These are phyloP conservation scores for Neofusicoccum ribis DNA, from an alignment of 2,329 filamentous ascomycete species.

Conservation along the genomic window DNA sequence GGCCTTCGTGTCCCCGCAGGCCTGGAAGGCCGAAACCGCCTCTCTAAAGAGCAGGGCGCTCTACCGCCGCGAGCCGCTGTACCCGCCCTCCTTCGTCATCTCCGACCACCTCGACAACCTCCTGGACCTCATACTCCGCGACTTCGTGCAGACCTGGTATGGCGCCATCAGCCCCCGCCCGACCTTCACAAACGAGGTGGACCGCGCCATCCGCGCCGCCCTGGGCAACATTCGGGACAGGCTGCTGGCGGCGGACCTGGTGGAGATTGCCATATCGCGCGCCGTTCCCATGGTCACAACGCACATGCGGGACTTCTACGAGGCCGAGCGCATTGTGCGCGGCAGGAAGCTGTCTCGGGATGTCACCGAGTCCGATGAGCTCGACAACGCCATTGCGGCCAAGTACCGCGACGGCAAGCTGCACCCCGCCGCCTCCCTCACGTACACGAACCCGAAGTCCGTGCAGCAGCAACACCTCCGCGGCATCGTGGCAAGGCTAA, in stretches of 20 bases:
- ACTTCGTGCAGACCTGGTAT: constrained; percentile 91
- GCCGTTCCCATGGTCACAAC: constrained; percentile 85
- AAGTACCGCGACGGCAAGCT: constrained; percentile 89
- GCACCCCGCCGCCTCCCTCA: constrained; percentile 80
- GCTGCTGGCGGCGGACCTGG: constrained; percentile 74
- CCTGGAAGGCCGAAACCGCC: constrained; percentile 71
- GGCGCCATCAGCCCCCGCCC: constrained; percentile 77
- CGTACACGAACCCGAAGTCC: constrained; percentile 79
- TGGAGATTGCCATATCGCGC: constrained; percentile 77
- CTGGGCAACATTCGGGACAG: constrained; percentile 71
- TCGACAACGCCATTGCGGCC: constrained; percentile 91
- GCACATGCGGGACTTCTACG: constrained; percentile 87
- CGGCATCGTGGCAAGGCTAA: constrained; percentile 67
- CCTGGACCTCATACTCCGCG: constrained; percentile 72
- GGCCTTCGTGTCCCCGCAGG: constrained; percentile 61
- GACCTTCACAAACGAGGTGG: constrained; percentile 82
- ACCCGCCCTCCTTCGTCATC: constrained; percentile 72
- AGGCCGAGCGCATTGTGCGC: constrained; percentile 82
- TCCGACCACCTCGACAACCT: constrained; percentile 79
- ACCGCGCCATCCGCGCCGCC: constrained; percentile 73
- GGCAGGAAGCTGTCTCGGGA: constrained; percentile 85
- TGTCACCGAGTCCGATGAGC: constrained; percentile 93
- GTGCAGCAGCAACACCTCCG: constrained; percentile 89
- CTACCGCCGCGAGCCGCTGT: constrained; percentile 70
- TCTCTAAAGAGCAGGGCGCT: constrained; percentile 64